Evolutionary conservation across 192 early-diverging fungal species (phyloP).

Genomic region (Podila epigama): DNA sequence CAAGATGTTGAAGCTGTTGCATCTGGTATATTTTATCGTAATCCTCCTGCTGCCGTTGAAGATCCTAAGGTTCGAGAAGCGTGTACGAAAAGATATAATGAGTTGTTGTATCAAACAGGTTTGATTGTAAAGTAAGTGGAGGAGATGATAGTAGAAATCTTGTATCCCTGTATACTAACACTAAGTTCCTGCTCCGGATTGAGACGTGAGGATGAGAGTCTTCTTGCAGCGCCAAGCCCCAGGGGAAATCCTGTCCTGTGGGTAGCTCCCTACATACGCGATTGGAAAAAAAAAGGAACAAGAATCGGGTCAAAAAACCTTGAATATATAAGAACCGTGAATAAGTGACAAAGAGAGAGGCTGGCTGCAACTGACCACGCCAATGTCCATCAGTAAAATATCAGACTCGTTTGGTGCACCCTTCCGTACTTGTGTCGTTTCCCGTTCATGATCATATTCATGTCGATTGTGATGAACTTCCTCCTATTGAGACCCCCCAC

Average conservation of each 20-base stretch:
- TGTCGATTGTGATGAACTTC: conserved; percentile 42
- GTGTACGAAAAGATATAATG: not conserved
- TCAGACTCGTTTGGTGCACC: conserved; percentile 1
- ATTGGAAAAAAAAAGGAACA: not conserved
- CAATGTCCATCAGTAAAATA: conserved; percentile 19
- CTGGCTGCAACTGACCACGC: conserved; percentile 23
- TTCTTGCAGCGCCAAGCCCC: not conserved
- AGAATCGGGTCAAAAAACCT: not conserved
- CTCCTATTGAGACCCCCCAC: conserved; percentile 12
- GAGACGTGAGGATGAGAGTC: conserved; percentile 28
- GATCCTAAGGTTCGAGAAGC: conserved; percentile 21
- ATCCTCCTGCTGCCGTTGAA: conserved; percentile 39
- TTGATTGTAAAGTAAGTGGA: not conserved
- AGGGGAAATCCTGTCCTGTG: not conserved
- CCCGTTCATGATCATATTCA: conserved; percentile 43
- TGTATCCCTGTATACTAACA: not conserved
- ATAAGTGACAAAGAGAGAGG: too few species aligned
- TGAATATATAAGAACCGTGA: not conserved
- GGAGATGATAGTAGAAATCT: not conserved
- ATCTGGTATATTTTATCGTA: conserved; percentile 29
- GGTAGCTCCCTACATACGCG: conserved; percentile 1
- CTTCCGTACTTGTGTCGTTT: conserved; percentile 46
- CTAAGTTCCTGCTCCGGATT: conserved; percentile 35
- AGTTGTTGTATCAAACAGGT: not conserved
- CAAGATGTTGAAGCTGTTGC: conserved; percentile 22